phyloP scores from a whole-genome alignment of 2,329 filamentous ascomycete species.

The Fusarium sp. region DNA sequence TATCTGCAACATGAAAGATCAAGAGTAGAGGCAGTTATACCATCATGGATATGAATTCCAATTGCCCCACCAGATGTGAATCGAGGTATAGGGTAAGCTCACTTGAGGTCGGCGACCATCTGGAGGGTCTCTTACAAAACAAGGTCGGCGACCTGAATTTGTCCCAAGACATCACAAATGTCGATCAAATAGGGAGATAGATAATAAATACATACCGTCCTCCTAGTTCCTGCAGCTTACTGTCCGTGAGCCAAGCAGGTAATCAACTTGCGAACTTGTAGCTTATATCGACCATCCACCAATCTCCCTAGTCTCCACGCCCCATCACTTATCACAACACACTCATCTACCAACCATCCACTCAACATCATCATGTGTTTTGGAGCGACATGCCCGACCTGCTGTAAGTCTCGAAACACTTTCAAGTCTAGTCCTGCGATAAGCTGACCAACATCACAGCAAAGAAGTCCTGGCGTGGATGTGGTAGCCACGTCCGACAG shows the following conservation, averaged over 20 bases:
- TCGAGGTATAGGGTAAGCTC: background rate
- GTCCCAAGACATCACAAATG: background rate
- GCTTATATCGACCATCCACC: background rate
- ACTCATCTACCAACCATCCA: background rate
- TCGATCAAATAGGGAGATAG: background rate
- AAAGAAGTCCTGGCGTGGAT: conserved; percentile 63
- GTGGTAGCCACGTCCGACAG: conserved; percentile 59
- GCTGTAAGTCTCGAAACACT: conserved; percentile 49
- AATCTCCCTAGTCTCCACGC: background rate
- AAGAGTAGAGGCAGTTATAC: background rate
- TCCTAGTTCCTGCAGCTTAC: background rate
- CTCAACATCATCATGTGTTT: conserved; percentile 53
- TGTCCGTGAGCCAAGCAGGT: background rate
- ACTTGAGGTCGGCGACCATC: background rate
- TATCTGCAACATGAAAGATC: background rate
- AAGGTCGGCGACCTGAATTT: background rate
- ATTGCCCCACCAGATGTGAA: background rate
- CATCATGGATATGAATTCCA: background rate
- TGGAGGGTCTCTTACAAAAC: too few relatives aligned
- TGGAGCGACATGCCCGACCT: conserved; percentile 54
- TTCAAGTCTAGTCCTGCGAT: background rate
- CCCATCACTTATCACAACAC: background rate
- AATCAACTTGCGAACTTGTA: background rate
- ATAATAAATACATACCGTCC: background rate
- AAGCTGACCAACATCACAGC: conserved; percentile 45